Conservation (phyloP, 345 rosid genomes). For the Arabis alpina region DNA sequence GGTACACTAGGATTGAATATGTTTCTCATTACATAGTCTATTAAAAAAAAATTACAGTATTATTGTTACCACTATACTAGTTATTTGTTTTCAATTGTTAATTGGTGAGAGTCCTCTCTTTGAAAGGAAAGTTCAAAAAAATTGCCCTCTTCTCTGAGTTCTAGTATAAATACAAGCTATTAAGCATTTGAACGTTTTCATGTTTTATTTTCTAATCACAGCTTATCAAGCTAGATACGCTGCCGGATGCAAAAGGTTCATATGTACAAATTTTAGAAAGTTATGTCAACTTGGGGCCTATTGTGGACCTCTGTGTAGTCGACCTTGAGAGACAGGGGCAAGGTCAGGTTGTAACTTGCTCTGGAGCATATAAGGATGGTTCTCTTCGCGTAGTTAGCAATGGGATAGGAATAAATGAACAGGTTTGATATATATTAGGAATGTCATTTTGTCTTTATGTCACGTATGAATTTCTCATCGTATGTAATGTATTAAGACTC, state of each 20-base stretch:
- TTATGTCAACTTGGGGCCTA: conserved; percentile 94
- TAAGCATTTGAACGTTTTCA: conserved; percentile 10
- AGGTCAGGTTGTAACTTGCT: conserved; percentile 97
- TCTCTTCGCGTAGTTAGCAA: conserved; percentile 93
- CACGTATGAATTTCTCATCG: conserved; percentile 13
- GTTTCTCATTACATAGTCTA: not conserved
- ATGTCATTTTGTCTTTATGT: conserved; percentile 11
- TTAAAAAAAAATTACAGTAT: not conserved
- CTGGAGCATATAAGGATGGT: conserved; percentile 98
- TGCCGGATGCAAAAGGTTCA: conserved; percentile 89
- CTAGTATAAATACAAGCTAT: not conserved
- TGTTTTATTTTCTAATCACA: conserved; percentile 41
- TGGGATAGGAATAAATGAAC: conserved; percentile 98
- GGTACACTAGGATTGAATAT: conserved; percentile 47
- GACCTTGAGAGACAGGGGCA: conserved; percentile 99
- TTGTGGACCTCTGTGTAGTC: conserved; percentile 89
- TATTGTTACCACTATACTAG: conserved; percentile 16
- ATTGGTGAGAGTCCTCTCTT: too few relatives aligned
- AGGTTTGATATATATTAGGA: conserved; percentile 51
- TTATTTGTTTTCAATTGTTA: conserved; percentile 17
- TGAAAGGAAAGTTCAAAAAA: too few relatives aligned
- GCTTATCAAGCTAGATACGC: conserved; percentile 84
- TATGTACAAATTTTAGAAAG: conserved; percentile 86
- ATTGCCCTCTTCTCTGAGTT: conserved; percentile 1
- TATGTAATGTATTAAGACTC: conserved; percentile 6